A percentile compares a stretch with the other conserved stretches of the same genome.
These are phyloP conservation scores for Cercospora sojina DNA, from an alignment of 2,329 filamentous ascomycete genomes.

Conservation along the genomic window DNA sequence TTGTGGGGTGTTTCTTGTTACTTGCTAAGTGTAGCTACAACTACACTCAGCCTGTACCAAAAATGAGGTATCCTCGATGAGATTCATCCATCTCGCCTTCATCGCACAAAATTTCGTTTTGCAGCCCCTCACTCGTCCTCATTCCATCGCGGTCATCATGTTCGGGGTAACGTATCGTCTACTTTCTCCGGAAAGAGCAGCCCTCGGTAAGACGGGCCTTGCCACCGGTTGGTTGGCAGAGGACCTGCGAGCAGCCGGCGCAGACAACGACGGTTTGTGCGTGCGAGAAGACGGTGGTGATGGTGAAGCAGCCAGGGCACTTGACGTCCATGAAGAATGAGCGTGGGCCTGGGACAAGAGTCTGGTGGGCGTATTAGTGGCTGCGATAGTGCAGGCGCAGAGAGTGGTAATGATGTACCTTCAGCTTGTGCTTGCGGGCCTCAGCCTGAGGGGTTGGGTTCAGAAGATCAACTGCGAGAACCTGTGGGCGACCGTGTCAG, in stretches of 20 bases:
- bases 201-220: conserved; percentile 99
- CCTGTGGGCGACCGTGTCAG: conserved; percentile 56
- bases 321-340: conserved; percentile 99
- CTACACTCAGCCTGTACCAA: conserved; percentile 6
- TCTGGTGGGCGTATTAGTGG: conserved; percentile 25
- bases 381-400: neutral
- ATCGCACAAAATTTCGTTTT: neutral
- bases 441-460: conserved; percentile 97
- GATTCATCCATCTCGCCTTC: conserved; percentile 8
- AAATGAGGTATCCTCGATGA: conserved; percentile 8
- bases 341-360: conserved; percentile 88
- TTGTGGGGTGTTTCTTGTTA: conserved; percentile 1
- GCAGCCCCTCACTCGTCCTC: conserved; percentile 7
- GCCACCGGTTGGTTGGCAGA: conserved; percentile 99
- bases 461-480: conserved; percentile 99
- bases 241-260: conserved; percentile 98
- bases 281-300: conserved; percentile 99
- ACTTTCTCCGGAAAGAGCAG: conserved; percentile 99
- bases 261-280: conserved; percentile 99
- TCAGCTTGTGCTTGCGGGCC: conserved; percentile 99
- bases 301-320: conserved; percentile 99
- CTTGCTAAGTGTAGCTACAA: conserved; percentile 13
- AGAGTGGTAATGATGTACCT: conserved; percentile 60
- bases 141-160: conserved; percentile 26
- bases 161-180: conserved; percentile 53